Conservation (phyloP, 495 filamentous ascomycete species). For the Penicillium macrosclerotiorum region DNA sequence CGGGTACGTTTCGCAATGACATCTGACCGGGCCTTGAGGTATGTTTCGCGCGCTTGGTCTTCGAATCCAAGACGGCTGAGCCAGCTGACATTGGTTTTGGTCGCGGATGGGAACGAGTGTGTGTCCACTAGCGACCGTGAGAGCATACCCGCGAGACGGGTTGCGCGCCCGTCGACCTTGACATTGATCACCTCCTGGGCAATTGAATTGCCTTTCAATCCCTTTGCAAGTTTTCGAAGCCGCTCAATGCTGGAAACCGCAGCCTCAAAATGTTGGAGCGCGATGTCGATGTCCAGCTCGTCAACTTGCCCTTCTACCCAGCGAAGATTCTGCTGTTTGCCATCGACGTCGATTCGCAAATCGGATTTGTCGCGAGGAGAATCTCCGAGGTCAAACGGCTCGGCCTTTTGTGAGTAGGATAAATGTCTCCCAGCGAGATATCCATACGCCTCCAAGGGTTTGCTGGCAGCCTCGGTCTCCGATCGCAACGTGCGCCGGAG, state of each 20-base stretch:
- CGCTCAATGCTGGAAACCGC: slow-evolving; percentile 81
- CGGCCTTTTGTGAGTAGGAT: slow-evolving; percentile 27
- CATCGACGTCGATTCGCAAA: slow-evolving; percentile 91
- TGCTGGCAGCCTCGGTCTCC: slow-evolving; percentile 78
- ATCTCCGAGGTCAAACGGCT: slow-evolving; percentile 64
- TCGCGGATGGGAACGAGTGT: slow-evolving; percentile 68
- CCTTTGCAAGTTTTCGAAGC: slow-evolving; percentile 70
- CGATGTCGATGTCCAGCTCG: slow-evolving; percentile 93
- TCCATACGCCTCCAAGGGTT: slow-evolving; percentile 74
- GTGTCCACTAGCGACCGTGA: slow-evolving; percentile 70
- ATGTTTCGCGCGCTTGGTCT: slow-evolving; percentile 82
- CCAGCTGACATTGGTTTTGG: slow-evolving; percentile 74
- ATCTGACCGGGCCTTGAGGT: slow-evolving; percentile 72
- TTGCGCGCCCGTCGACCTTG: slow-evolving; percentile 85
- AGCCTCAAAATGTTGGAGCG: slow-evolving; percentile 83
- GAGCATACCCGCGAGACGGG: slow-evolving; percentile 70
- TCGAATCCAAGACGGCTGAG: slow-evolving; percentile 83
- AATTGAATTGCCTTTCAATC: slow-evolving; percentile 77
- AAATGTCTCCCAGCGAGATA: slow-evolving; percentile 54
- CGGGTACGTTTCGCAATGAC: slow-evolving; percentile 78
- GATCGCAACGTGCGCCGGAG: slow-evolving; percentile 76
- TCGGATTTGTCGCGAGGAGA: slow-evolving; percentile 66
- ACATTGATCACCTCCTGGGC: slow-evolving; percentile 85
- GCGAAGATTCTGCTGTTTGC: slow-evolving; percentile 90
- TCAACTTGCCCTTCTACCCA: slow-evolving; percentile 96